These are phyloP conservation scores for Claviceps capensis DNA, from an alignment of 2,329 filamentous ascomycete genomes.

Conservation along the genomic window DNA sequence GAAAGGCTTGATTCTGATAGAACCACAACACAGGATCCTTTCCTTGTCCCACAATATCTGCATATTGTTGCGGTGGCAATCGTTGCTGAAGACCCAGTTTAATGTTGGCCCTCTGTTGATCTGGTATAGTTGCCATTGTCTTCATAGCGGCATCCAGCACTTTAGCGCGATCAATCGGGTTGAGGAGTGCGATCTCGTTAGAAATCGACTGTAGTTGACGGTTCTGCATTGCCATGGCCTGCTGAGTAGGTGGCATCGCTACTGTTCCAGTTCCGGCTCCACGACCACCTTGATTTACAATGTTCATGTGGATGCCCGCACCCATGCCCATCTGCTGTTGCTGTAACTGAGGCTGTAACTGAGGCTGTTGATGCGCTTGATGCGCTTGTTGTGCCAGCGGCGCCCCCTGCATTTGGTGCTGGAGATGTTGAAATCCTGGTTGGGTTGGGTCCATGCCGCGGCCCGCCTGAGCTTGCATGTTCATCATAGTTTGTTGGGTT, in stretches of 20 bases:
- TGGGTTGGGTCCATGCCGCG: conserved; percentile 36
- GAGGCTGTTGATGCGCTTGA: conserved; percentile 13
- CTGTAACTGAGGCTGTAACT: conserved; percentile 15
- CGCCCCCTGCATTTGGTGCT: conserved; percentile 43
- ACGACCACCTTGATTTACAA: conserved; percentile 22
- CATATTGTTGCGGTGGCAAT: conserved; percentile 26
- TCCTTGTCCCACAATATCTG: conserved; percentile 29
- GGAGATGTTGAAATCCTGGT: conserved; percentile 43
- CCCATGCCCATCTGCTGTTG: conserved; percentile 22
- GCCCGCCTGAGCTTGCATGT: conserved; percentile 38
- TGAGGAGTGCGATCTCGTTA: conserved; percentile 24
- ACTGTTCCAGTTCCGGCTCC: conserved; percentile 10
- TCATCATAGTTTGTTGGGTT: conserved; percentile 35
- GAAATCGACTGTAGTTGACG: conserved; percentile 16
- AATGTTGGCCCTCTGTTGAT: conserved; percentile 27
- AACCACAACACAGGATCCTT: conserved; percentile 37
- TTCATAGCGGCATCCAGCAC: conserved; percentile 30
- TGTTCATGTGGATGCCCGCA: conserved; percentile 30
- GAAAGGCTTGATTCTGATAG: conserved; percentile 33
- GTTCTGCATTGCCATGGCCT: conserved; percentile 25
- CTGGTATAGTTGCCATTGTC: conserved; percentile 26
- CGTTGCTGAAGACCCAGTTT: conserved; percentile 23
- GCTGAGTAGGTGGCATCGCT: conserved; percentile 27
- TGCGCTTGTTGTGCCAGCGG: conserved; percentile 30
- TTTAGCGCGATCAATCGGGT: conserved; percentile 29